These are phyloP conservation scores for Mucor racemosus DNA, from an alignment of 371 early-diverging fungal species.

Conservation along the genomic window DNA sequence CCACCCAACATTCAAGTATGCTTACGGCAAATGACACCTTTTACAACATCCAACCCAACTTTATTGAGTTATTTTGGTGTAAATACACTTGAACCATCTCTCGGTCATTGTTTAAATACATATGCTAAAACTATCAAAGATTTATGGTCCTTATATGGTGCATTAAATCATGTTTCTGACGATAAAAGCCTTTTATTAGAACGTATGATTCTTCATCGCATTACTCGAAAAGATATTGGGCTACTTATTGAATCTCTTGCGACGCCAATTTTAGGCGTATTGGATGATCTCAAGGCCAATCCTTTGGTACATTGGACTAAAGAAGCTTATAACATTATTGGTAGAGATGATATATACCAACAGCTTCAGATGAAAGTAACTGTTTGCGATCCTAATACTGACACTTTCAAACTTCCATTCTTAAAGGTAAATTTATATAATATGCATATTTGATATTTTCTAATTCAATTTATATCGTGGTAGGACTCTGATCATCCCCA, in stretches of 20 bases:
- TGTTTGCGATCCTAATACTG: constrained; percentile 22
- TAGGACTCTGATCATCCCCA: constrained; percentile 11
- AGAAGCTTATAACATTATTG: constrained; percentile 56
- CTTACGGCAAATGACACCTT: constrained; percentile 20
- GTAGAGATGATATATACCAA: constrained; percentile 67
- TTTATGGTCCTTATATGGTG: constrained; percentile 26
- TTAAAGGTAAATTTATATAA: constrained; percentile 9
- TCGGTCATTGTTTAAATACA: constrained; percentile 10
- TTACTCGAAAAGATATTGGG: constrained; percentile 42
- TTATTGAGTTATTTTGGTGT: constrained; percentile 27
- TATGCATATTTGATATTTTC: neutral
- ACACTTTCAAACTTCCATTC: constrained; percentile 20
- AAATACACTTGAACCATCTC: constrained; percentile 18
- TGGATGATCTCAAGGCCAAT: constrained; percentile 42
- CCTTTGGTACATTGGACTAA: constrained; percentile 50
- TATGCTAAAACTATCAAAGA: constrained; percentile 28
- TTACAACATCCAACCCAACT: constrained; percentile 17
- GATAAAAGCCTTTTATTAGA: constrained; percentile 33
- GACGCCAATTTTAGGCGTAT: constrained; percentile 47
- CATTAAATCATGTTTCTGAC: constrained; percentile 14
- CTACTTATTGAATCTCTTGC: constrained; percentile 51
- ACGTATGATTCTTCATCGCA: constrained; percentile 37
- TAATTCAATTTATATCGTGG: neutral
- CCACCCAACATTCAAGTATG: constrained; percentile 26
- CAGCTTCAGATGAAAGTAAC: constrained; percentile 29